phyloP scores from a whole-genome alignment of 129 eudicot genomes.

The Pulicaria dysenterica region DNA sequence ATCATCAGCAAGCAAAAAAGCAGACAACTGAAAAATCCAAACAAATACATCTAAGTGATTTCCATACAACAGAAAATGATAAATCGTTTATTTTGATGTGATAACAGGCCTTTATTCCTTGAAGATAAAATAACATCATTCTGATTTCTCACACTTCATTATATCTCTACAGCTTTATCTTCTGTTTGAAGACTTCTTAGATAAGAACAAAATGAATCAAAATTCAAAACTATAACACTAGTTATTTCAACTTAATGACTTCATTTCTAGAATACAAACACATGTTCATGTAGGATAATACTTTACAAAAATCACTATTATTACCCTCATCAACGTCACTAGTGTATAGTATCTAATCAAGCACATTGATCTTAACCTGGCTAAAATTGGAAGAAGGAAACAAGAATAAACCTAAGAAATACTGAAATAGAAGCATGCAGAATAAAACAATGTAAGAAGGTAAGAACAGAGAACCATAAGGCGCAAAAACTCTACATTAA shows the following conservation, averaged over 20 bases:
- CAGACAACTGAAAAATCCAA: not conserved
- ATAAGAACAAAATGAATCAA: not conserved
- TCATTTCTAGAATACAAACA: slow-evolving; percentile 16
- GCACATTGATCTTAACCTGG: slow-evolving; percentile 16
- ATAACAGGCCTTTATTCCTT: not conserved
- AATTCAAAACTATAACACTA: not conserved
- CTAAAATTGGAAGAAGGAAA: slow-evolving; percentile 11
- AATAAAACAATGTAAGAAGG: not conserved
- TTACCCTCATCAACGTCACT: not conserved
- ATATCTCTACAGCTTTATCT: not conserved
- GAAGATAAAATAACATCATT: no score
- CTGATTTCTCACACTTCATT: not conserved
- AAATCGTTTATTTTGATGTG: not conserved
- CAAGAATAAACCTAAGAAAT: not conserved
- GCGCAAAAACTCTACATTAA: slow-evolving; percentile 11
- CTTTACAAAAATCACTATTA: not conserved
- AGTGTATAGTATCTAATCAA: slow-evolving; percentile 1
- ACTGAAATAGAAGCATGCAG: slow-evolving; percentile 12
- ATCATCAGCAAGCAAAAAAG: not conserved
- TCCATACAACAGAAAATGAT: not conserved
- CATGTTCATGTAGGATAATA: not conserved
- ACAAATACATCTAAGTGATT: not conserved
- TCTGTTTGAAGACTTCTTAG: no score
- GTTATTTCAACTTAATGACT: slow-evolving; percentile 9
- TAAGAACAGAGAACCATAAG: not conserved